These are phyloP conservation scores for Beverwykella pulmonaria DNA, from an alignment of 495 filamentous ascomycete genomes.

Conservation along the genomic window DNA sequence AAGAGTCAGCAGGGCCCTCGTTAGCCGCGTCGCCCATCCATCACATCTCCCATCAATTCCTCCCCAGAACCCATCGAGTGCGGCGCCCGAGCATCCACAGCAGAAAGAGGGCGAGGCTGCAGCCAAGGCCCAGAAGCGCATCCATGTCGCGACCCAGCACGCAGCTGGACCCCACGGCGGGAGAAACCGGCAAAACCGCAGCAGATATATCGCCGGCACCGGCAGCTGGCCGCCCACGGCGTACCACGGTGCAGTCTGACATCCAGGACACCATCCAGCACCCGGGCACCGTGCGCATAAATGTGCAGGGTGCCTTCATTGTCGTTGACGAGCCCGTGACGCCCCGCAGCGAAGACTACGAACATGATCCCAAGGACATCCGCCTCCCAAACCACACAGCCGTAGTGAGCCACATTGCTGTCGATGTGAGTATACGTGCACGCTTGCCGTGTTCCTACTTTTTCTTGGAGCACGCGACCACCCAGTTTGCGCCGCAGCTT, in stretches of 20 bases:
- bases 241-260: conserved; percentile 32
- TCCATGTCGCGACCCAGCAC: conserved; percentile 26
- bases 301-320: conserved; percentile 94
- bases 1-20: conserved; percentile 27
- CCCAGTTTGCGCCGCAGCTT: conserved; percentile 42
- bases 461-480: conserved; percentile 12
- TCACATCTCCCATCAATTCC: not conserved
- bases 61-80: conserved; percentile 6
- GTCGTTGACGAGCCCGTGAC: conserved; percentile 59
- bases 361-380: conserved; percentile 75
- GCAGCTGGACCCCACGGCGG: conserved; percentile 11
- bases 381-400: conserved; percentile 92
- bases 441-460: not conserved
- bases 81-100: conserved; percentile 12
- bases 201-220: not conserved
- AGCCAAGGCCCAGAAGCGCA: conserved; percentile 29
- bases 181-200: conserved; percentile 20
- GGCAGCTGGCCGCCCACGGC: conserved; percentile 1
- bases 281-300: conserved; percentile 86
- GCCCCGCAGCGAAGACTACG: conserved; percentile 60
- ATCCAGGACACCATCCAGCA: conserved; percentile 78
- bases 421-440: conserved; percentile 71
- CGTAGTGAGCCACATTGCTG: conserved; percentile 91
- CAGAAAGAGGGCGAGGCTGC: conserved; percentile 26
- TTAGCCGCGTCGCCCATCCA: conserved; percentile 12